Evolutionary conservation across 208 protist genomes (phyloP).

Genomic region (Naegleria lovaniensis): DNA sequence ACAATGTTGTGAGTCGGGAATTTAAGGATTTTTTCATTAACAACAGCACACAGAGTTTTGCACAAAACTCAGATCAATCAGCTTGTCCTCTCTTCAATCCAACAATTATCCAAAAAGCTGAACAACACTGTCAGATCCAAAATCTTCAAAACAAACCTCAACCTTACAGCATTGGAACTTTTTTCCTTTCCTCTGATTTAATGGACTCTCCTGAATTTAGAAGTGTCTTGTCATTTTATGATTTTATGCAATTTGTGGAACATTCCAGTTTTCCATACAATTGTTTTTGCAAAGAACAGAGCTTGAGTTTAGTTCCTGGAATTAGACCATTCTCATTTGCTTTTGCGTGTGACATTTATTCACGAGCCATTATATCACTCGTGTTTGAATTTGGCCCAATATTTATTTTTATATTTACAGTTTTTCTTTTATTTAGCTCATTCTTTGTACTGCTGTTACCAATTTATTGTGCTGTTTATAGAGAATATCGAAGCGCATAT

Average conservation of each 20-base stretch:
- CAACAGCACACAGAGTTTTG: neutral
- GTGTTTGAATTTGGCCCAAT: neutral
- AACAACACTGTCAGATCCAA: neutral
- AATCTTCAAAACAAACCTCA: neutral
- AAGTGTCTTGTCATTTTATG: neutral
- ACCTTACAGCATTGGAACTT: neutral
- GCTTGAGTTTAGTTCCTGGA: neutral
- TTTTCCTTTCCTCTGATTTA: neutral
- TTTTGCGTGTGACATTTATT: neutral
- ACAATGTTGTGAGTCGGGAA: neutral
- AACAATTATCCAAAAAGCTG: neutral
- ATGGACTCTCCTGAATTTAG: neutral
- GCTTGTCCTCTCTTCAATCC: neutral
- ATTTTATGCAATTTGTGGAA: neutral
- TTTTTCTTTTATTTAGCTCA: neutral
- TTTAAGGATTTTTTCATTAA: neutral
- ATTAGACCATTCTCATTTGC: neutral
- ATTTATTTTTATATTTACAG: neutral
- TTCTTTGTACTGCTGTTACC: neutral
- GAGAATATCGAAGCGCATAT: neutral
- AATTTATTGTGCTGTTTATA: neutral
- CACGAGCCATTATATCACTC: neutral
- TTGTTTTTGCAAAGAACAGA: neutral
- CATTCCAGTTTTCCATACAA: neutral
- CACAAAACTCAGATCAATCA: neutral